phyloP scores from a whole-genome alignment of 441 rosid genomes.

The Biscutella laevigata region DNA sequence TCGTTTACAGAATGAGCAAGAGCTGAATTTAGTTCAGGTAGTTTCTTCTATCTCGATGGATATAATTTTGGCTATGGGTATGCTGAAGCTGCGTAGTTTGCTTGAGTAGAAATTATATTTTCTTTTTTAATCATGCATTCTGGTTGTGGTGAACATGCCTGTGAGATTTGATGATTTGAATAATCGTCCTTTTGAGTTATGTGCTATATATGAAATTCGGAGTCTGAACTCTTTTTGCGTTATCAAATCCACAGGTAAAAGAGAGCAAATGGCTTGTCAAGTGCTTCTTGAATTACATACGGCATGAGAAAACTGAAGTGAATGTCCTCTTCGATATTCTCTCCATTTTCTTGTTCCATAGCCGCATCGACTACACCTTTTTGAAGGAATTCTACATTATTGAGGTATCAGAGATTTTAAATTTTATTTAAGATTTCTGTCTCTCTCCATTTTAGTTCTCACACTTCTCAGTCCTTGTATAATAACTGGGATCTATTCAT shows the following conservation, averaged over 20 bases:
- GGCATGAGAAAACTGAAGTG: conserved; percentile 80
- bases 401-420: conserved; percentile 52
- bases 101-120: background rate
- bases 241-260: conserved; percentile 61
- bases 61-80: conserved; percentile 17
- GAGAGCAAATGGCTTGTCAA: conserved; percentile 99
- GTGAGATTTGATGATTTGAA: conserved; percentile 2
- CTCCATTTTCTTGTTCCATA: conserved; percentile 83
- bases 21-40: conserved; percentile 93
- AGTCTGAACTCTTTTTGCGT: conserved; percentile 23
- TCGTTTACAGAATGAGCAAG: conserved; percentile 92
- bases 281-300: conserved; percentile 88
- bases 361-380: conserved; percentile 97
- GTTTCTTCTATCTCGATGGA: conserved; percentile 23
- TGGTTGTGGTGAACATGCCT: background rate
- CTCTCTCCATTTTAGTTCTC: conserved; percentile 8
- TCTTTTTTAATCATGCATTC: background rate
- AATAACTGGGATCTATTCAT: conserved; percentile 21
- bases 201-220: conserved; percentile 4
- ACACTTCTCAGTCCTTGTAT: conserved; percentile 10
- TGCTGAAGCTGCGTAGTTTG: background rate
- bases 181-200: conserved; percentile 16
- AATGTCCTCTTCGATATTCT: conserved; percentile 93
- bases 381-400: conserved; percentile 97
- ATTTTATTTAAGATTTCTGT: background rate